Evolutionary conservation across 805 yeast species (phyloP), one percentile per base, ranked within the genome.

Genomic region (Candida railenensis): DNA sequence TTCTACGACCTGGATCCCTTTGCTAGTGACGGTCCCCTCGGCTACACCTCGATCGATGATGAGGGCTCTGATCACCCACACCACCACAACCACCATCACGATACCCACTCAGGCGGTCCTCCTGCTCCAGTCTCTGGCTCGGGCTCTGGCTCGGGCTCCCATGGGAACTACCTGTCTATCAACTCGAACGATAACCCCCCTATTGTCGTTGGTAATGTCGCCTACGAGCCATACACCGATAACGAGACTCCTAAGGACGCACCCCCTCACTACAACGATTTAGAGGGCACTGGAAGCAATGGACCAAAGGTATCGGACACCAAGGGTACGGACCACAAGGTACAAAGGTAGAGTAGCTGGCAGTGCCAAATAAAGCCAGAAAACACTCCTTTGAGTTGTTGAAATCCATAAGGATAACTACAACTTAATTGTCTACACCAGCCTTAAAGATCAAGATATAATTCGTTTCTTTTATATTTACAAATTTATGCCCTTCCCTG

Each of bases 1-100:
- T 62, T 40, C 22, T 7, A 20, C 8, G 19, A 36, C 5, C 30
- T 5, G 9, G 11, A 25, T 11, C 30, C 30, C 22, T 37, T 37
- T 21, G 18, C 5, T 11, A 9, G 11, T 11, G 18, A 14, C 36
- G 36, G 36, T n/a, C 30, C 20, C 25, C 12, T 14, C 4, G 40
- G 40, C 4, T 37, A 37, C 20, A 16, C 14, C 11, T 5, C 25
- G 19, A 19, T 37, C 18, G 40, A 21, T 37, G 40, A 18, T 14
- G 40, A 37, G 4, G 25, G 12, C n/a, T 34, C 30, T 25, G 30
- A 25, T 25, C 30, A 11, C 30, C 30, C 30, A 5, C 30, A 7
- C 30, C 30, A 7, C 30, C 30, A 25, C 30, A 25, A 25, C n/a
- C n/a, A n/a, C n/a, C n/a, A n/a, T n/a, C n/a, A n/a, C n/a, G n/a